Evolutionary conservation across 768 basidiomycete species (phyloP).

Genomic region (Hemileccinum impolitum): DNA sequence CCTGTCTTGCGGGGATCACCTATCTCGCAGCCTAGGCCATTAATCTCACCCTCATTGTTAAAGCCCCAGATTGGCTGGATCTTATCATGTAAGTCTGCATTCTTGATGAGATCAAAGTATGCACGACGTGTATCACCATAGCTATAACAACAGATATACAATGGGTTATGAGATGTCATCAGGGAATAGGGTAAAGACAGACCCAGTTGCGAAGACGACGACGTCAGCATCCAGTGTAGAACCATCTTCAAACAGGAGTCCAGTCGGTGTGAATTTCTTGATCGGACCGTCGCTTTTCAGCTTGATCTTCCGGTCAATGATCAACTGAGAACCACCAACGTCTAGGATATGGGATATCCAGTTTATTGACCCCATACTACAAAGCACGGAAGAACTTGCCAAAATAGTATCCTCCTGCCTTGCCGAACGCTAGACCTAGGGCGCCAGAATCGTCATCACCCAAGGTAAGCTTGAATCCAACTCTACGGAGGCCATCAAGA

Average conservation of each 20-base stretch:
- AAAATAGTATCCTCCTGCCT: conserved; percentile 65
- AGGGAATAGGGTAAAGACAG: conserved; percentile 12
- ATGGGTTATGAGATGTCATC: background rate
- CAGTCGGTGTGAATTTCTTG: conserved; percentile 33
- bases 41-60: conserved; percentile 31
- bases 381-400: conserved; percentile 33
- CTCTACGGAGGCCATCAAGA: conserved; percentile 52
- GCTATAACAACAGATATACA: conserved; percentile 5
- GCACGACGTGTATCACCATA: conserved; percentile 17
- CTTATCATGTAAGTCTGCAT: conserved; percentile 14
- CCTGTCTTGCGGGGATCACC: conserved; percentile 34
- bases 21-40: conserved; percentile 40
- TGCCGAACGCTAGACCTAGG: conserved; percentile 42
- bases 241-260: conserved; percentile 24
- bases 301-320: conserved; percentile 47
- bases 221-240: conserved; percentile 47
- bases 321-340: conserved; percentile 39
- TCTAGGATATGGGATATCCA: conserved; percentile 21
- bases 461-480: conserved; percentile 53
- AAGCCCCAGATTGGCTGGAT: conserved; percentile 30
- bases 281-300: conserved; percentile 28
- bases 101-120: conserved; percentile 20
- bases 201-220: conserved; percentile 25
- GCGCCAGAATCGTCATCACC: conserved; percentile 55
- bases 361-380: background rate